Base-by-base conservation (phyloP, 2,329 filamentous ascomycete genomes). In the Escovopsis weberi region DNA sequence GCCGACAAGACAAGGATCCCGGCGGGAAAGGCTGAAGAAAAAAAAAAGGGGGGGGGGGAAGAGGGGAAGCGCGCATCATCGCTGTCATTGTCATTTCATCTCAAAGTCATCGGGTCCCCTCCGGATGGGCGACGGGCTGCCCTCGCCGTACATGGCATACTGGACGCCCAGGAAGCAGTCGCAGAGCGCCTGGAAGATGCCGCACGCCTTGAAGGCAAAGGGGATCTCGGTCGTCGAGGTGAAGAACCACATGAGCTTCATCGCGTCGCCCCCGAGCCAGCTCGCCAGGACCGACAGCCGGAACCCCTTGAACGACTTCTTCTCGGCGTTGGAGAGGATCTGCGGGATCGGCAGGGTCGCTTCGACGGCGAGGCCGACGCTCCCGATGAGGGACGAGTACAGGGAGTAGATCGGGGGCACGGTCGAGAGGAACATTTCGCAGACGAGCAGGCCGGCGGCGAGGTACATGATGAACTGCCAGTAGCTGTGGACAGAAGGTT, bases 171-270 rank as follows among this genome's bases (percentile, higher is more conserved):
- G 68, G 48, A 83, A 79, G 39, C 69, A 63, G 63, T 93, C 85
- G 62, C 85, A 89, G 19, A 65, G 67, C 18, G 83, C 82, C 67
- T 91, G 85, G 61, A 91, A 87, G 43, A 86, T 69, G 50, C 82
- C 85, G 56, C 84, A 89, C 18, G 85, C 62, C 66, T 89, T 89
- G 62, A 91, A 93, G 2, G 82, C 77, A 71, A 73, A 72, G 0
- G 85, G 84, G 30, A 91, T 85, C 53, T 72, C 68, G 4, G 75
- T 75, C 1, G 70, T 74, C 1, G 80, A 74, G 2, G 79, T 83
- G 47, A 88, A 82, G 65, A 89, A 91, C 78, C 78, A 82, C 54
- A 86, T 83, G 72, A 89, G 82, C 70, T 93, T 93, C 79, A 91
- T 86, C 8, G 74, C 69, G 60, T 93, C 85, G 47, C 85, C 85